These are phyloP conservation scores for Heterobasidion annosum DNA, from an alignment of 1,284 basidiomycete species.

Conservation along the genomic window DNA sequence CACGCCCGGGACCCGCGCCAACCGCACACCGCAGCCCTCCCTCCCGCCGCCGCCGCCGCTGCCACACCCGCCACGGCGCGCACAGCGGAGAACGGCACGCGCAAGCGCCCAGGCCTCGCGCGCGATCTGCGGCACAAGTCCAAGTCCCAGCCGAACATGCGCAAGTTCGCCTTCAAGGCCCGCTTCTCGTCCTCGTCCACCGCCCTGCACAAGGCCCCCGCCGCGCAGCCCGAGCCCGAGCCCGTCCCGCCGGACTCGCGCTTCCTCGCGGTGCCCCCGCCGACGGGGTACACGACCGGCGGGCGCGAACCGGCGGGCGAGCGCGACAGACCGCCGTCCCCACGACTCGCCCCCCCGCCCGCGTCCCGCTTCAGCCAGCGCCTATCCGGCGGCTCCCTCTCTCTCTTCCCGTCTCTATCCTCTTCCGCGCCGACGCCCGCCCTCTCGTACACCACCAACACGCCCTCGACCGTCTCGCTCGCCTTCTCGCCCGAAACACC, in stretches of 20 bases:
- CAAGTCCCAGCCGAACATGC: neutral
- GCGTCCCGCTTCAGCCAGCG: neutral
- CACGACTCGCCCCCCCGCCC: neutral
- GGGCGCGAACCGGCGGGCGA: neutral
- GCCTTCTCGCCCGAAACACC: neutral
- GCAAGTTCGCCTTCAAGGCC: neutral
- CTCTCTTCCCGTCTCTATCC: neutral
- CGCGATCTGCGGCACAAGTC: neutral
- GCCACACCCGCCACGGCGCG: too few relatives aligned
- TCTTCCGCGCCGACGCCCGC: neutral
- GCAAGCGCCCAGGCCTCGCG: neutral
- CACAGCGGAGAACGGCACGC: too few relatives aligned
- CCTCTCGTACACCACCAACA: neutral
- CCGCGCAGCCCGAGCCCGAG: neutral
- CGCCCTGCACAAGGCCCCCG: neutral
- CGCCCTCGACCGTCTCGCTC: neutral
- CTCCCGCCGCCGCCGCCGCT: too few relatives aligned
- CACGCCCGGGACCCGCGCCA: too few relatives aligned
- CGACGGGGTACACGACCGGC: neutral
- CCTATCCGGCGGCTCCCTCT: neutral
- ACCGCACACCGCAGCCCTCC: too few relatives aligned
- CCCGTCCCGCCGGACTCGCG: neutral
- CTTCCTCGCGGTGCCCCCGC: neutral
- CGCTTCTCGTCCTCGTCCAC: neutral
- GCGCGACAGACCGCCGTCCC: neutral